Evolutionary conservation across 257 asterid species (phyloP), one percentile per base, ranked within the genome.

Genomic region (Haberlea rhodopensis): DNA sequence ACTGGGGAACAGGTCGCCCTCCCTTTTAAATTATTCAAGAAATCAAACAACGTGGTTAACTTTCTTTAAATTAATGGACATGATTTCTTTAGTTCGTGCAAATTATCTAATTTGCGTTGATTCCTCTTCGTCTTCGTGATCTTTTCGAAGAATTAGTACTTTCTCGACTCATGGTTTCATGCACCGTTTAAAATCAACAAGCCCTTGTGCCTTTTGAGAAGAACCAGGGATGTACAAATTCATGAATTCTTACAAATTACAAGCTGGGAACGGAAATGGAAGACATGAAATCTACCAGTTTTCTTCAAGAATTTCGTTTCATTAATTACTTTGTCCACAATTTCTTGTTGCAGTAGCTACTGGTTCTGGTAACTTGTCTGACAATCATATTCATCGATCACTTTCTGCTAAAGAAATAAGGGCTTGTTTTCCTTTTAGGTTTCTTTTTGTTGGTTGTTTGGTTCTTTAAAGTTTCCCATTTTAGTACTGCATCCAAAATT

Each of bases 1-100:
- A 81, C 25, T 85, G 97, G 91, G 95, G 80, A 18, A 64, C 86
- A 0, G 85, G 79, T 29, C 92, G 95, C 6, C 95, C 92, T 48
- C 95, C 92, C 0, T 87, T 80, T 70, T 88, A 67, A 79, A 65
- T 40, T 5, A 21, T 60, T 1, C 20, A 22, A 24, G 24, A 13
- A 32, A 46, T 55, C 21, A 8, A 5, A 46, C 11, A 48, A 22
- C 9, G 28, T n/a, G 26, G 32, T 45, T 45, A 23, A 8, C 25
- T n/a, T 7, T 43, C 28, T 45, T 31, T 9, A 26, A 57, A 20
- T 27, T 63, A 11, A 26, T 66, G 32, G 22, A 25, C 37, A 25
- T 69, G 54, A 32, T 57, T 68, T 34, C 18, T 60, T 58, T 55
- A 28, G 51, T 43, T 43, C 19, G 15, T 2, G 51, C n/a, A 43